These are phyloP conservation scores for Apiotrichum mycotoxinovorans DNA, from an alignment of 1,284 basidiomycete species.

Conservation along the genomic window DNA sequence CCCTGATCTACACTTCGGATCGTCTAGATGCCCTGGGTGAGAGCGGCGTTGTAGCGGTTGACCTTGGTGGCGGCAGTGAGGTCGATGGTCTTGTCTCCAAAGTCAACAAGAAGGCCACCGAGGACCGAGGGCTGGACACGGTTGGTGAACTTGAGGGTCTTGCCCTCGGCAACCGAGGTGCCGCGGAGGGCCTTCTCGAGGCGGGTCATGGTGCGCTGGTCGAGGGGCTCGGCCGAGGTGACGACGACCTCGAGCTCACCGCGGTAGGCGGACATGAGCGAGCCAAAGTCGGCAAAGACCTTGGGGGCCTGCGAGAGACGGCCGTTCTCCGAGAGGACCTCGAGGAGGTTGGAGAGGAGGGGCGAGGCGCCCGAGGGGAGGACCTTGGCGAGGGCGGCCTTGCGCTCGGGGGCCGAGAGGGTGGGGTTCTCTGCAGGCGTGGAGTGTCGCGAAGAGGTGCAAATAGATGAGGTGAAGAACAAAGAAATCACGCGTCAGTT, in stretches of 20 bases:
- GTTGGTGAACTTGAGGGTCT: slow-evolving; percentile 80
- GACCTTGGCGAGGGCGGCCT: slow-evolving; percentile 65
- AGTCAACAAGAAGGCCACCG: slow-evolving; percentile 90
- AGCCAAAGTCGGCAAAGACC: slow-evolving; percentile 88
- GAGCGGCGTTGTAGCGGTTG: slow-evolving; percentile 85
- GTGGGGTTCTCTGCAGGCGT: slow-evolving; percentile 68
- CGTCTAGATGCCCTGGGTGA: slow-evolving; percentile 56
- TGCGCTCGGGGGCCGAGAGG: slow-evolving; percentile 72
- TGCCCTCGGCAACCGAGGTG: slow-evolving; percentile 78
- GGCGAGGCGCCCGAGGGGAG: slow-evolving; percentile 65
- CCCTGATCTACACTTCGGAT: slow-evolving; percentile 15
- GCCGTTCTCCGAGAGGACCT: slow-evolving; percentile 89
- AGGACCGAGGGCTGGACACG: slow-evolving; percentile 86
- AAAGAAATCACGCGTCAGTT: not conserved
- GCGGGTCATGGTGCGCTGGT: slow-evolving; percentile 66
- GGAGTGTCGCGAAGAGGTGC: not conserved
- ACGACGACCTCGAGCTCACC: slow-evolving; percentile 92
- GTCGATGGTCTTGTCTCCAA: slow-evolving; percentile 95
- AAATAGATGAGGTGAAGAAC: not conserved
- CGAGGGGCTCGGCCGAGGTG: slow-evolving; percentile 77
- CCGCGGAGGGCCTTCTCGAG: slow-evolving; percentile 81
- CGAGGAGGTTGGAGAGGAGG: slow-evolving; percentile 88
- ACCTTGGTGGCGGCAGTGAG: slow-evolving; percentile 88
- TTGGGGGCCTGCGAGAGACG: slow-evolving; percentile 76
- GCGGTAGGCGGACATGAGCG: slow-evolving; percentile 82